phyloP scores from a whole-genome alignment of 1,284 basidiomycete species.

The Trichosporon faecale region DNA sequence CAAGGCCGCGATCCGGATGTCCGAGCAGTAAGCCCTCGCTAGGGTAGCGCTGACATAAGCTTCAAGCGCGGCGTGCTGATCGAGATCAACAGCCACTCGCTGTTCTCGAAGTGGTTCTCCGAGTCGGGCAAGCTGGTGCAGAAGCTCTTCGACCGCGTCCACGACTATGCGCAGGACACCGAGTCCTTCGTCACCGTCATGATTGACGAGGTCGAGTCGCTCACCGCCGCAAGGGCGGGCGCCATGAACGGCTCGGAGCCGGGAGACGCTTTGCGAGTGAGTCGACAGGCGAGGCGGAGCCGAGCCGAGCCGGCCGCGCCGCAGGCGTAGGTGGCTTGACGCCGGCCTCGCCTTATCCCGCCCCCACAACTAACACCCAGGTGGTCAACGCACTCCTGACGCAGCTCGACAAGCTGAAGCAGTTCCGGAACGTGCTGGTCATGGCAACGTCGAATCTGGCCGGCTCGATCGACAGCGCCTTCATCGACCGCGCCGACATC shows the following conservation, averaged over 20 bases:
- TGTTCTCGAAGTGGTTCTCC: slow-evolving; percentile 97
- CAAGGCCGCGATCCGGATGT: slow-evolving; percentile 87
- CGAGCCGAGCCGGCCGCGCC: background rate
- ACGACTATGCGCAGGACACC: slow-evolving; percentile 81
- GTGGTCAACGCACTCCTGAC: slow-evolving; percentile 97
- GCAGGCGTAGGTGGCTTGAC: too few species aligned
- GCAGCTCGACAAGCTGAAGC: slow-evolving; percentile 92
- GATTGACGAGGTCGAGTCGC: slow-evolving; percentile 95
- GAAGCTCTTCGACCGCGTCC: slow-evolving; percentile 82
- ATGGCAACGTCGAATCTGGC: slow-evolving; percentile 96
- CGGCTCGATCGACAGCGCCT: slow-evolving; percentile 91
- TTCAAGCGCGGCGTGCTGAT: slow-evolving; percentile 82
- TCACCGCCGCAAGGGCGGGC: slow-evolving; percentile 90
- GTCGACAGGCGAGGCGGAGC: slow-evolving; percentile 29
- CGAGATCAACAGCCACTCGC: slow-evolving; percentile 95
- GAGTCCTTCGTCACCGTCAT: slow-evolving; percentile 88
- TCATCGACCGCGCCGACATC: slow-evolving; percentile 95
- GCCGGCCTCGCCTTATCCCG: too few species aligned
- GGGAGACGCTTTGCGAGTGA: slow-evolving; percentile 84
- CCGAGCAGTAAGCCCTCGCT: slow-evolving; percentile 60
- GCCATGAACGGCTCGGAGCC: slow-evolving; percentile 93
- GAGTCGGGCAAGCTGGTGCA: slow-evolving; percentile 98
- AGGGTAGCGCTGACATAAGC: slow-evolving; percentile 51
- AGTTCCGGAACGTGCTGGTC: slow-evolving; percentile 86
- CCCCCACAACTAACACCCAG: slow-evolving; percentile 52